Percentiles rank a stretch among this genome's conserved stretches.
These are phyloP conservation scores for Aspergillus candidus DNA, from an alignment of 2,329 filamentous ascomycete species.

Conservation along the genomic window DNA sequence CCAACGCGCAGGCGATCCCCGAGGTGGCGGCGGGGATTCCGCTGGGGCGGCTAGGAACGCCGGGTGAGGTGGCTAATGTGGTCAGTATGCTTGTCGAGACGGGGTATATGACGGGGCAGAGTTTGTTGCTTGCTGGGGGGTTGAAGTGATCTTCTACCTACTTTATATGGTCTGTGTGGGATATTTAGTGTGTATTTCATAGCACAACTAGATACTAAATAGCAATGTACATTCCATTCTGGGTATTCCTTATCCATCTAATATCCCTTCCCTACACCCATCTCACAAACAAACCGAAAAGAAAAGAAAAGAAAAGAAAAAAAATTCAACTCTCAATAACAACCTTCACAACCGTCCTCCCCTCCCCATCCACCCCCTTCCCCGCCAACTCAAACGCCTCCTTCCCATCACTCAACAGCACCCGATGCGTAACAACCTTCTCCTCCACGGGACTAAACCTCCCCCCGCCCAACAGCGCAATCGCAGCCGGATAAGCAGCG, in stretches of 20 bases:
- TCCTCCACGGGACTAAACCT: conserved; percentile 45
- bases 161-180: not conserved
- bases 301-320: not conserved
- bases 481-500: conserved; percentile 50
- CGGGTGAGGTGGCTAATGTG: conserved; percentile 55
- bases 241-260: not conserved
- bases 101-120: conserved; percentile 57
- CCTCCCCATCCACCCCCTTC: conserved; percentile 47
- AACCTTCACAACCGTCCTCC: conserved; percentile 50
- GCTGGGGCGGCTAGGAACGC: conserved; percentile 52
- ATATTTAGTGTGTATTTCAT: not conserved
- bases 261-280: not conserved
- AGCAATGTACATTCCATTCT: not conserved
- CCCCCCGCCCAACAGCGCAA: conserved; percentile 47
- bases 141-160: conserved; percentile 37
- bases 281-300: not conserved
- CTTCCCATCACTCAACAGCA: conserved; percentile 44
- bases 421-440: conserved; percentile 49
- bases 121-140: conserved; percentile 48
- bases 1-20: conserved; percentile 51
- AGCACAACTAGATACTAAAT: not conserved
- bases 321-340: conserved; percentile 33
- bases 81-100: conserved; percentile 56
- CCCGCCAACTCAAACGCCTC: conserved; percentile 49
- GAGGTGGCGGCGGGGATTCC: conserved; percentile 57